A percentile compares a stretch with the other conserved stretches of the same genome.
These are phyloP conservation scores for Closterium sp. DNA, from an alignment of 139 green algal species.

Conservation along the genomic window DNA sequence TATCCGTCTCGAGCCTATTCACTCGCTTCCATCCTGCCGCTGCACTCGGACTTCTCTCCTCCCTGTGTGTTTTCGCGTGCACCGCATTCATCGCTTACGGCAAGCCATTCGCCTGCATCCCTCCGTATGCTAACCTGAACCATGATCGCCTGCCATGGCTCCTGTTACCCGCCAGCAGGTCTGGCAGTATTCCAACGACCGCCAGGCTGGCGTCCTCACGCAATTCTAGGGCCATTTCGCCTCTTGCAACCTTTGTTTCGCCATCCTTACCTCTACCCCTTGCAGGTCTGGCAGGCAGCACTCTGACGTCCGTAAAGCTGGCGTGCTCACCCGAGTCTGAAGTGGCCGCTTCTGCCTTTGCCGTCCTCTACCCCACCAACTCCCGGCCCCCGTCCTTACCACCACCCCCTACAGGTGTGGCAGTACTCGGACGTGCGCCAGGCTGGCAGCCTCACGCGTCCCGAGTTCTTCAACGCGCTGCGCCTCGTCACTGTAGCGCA, in stretches of 20 bases:
- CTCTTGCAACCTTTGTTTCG: not conserved
- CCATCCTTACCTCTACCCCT: not conserved
- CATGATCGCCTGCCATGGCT: too few relatives aligned
- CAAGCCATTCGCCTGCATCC: too few relatives aligned
- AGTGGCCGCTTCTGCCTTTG: not conserved
- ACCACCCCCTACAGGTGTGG: constrained; percentile 37
- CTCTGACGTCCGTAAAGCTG: not conserved
- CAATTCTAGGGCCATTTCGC: not conserved
- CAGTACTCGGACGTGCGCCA: constrained; percentile 37
- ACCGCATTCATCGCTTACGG: too few relatives aligned
- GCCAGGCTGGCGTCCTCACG: not conserved
- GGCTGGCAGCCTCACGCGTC: constrained; percentile 29
- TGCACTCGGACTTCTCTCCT: too few relatives aligned
- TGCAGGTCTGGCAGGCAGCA: not conserved
- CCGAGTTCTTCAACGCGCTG: constrained; percentile 46
- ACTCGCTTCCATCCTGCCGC: too few relatives aligned
- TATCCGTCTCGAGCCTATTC: too few relatives aligned
- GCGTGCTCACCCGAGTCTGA: not conserved
- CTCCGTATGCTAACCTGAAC: too few relatives aligned
- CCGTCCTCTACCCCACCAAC: not conserved
- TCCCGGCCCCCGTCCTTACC: not conserved
- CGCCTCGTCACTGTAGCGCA: constrained; percentile 48
- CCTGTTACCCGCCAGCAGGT: too few relatives aligned
- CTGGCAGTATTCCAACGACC: not conserved
- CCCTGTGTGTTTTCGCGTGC: too few relatives aligned